Evolutionary conservation across 352 stramenopile species (phyloP).

Genomic region (Phytopythium aichiense): DNA sequence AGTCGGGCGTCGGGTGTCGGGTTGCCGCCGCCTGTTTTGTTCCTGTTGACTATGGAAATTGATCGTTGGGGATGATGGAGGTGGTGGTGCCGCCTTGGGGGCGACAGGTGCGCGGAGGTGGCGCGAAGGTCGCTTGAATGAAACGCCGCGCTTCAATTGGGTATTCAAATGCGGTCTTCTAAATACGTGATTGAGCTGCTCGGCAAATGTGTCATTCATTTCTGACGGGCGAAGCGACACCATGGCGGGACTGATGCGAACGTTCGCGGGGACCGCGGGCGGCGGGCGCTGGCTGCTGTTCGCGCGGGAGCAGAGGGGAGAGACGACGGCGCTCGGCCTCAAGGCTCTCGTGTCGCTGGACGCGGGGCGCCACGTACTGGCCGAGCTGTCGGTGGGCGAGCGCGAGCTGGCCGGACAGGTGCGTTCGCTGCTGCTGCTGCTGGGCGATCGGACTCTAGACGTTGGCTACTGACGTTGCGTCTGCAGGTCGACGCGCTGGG

Average conservation of each 20-base stretch:
- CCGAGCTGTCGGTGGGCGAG: conserved; percentile 27
- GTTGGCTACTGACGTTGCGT: neutral
- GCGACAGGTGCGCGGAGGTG: conserved; percentile 1
- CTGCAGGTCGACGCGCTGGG: conserved; percentile 56
- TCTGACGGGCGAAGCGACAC: too few species aligned
- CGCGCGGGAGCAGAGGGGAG: conserved; percentile 14
- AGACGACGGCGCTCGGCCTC: conserved; percentile 20
- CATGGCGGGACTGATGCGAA: conserved; percentile 13
- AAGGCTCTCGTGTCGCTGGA: conserved; percentile 21
- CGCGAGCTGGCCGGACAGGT: conserved; percentile 34
- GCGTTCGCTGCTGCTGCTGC: neutral
- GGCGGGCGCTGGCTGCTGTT: conserved; percentile 40
- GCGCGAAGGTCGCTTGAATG: conserved; percentile 2
- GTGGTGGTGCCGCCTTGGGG: neutral
- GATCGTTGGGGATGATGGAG: too few species aligned
- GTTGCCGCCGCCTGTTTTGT: too few species aligned
- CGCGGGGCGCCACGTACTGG: conserved; percentile 17
- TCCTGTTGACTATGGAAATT: too few species aligned
- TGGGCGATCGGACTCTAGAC: neutral
- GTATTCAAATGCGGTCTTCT: too few species aligned
- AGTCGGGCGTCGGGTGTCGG: too few species aligned
- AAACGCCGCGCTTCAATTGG: too few species aligned
- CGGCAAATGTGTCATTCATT: too few species aligned
- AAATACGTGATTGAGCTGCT: too few species aligned
- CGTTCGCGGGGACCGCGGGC: conserved; percentile 26